phyloP scores from a whole-genome alignment of 148 eudicot genomes.

The Chenopodium quinoa region DNA sequence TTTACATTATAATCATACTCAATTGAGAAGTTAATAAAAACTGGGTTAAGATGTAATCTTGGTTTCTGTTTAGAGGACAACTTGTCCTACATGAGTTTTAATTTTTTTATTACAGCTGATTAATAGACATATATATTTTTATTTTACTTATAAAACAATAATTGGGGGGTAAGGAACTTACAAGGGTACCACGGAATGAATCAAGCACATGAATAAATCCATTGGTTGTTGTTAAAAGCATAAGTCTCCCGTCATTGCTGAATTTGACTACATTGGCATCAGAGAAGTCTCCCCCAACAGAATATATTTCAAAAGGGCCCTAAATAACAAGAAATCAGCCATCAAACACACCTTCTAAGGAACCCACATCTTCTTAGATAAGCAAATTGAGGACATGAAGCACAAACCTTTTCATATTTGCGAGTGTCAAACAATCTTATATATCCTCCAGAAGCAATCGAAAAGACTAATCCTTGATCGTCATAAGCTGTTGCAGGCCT shows the following conservation, averaged over 20 bases:
- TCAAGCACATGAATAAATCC: conserved; percentile 92
- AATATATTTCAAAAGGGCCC: conserved; percentile 92
- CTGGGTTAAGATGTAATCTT: too few species aligned
- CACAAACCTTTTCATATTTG: conserved; percentile 79
- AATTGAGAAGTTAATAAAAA: too few species aligned
- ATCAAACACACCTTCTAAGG: background rate
- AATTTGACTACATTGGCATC: conserved; percentile 90
- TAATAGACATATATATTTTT: too few species aligned
- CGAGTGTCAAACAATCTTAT: conserved; percentile 91
- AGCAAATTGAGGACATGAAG: background rate
- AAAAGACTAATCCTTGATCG: conserved; percentile 93
- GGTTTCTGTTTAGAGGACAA: too few species aligned
- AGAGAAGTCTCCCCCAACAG: conserved; percentile 83
- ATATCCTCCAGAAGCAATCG: conserved; percentile 91
- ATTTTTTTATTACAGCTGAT: too few species aligned
- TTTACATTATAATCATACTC: background rate
- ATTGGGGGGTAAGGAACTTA: conserved; percentile 39
- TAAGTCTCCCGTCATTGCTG: conserved; percentile 88
- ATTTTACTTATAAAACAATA: too few species aligned
- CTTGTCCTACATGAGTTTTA: too few species aligned
- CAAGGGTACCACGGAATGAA: conserved; percentile 86
- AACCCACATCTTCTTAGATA: background rate
- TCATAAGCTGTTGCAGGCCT: conserved; percentile 97
- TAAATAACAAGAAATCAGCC: conserved; percentile 28
- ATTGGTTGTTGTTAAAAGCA: conserved; percentile 80